Evolutionary conservation across 306 rosid species (phyloP).

Genomic region (Vicia faba): DNA sequence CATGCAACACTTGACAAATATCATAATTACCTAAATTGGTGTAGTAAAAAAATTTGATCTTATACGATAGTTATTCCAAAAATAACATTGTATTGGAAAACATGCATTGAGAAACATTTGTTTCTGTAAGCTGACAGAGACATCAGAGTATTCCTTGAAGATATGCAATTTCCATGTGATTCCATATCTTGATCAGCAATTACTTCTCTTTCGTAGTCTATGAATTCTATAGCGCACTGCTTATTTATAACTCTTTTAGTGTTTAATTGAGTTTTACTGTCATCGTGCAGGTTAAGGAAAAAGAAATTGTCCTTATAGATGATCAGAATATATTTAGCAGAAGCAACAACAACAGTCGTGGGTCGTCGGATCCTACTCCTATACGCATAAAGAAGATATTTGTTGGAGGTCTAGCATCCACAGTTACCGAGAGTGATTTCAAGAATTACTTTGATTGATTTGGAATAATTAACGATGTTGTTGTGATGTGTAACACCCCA

Average conservation of each 20-base stretch:
- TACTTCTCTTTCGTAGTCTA: too few relatives aligned
- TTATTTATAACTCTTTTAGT: background rate
- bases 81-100: constrained; percentile 18
- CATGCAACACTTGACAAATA: constrained; percentile 5
- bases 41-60: background rate
- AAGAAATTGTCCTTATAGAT: constrained; percentile 60
- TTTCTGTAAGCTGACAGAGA: too few relatives aligned
- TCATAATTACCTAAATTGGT: constrained; percentile 2
- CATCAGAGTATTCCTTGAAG: too few relatives aligned
- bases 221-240: too few relatives aligned
- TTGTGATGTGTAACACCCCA: constrained; percentile 61
- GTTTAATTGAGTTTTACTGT: constrained; percentile 26
- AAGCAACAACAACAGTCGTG: constrained; percentile 51
- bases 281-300: constrained; percentile 55
- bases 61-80: constrained; percentile 18
- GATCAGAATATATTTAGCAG: constrained; percentile 52
- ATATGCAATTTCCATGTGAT: too few relatives aligned
- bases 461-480: constrained; percentile 60
- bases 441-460: constrained; percentile 60
- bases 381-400: constrained; percentile 56
- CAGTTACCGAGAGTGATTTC: constrained; percentile 55
- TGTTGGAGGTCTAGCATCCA: constrained; percentile 59
- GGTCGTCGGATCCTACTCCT: constrained; percentile 52
- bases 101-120: background rate
- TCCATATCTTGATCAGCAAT: too few relatives aligned